These are phyloP conservation scores for Candida sanyaensis DNA, from an alignment of 1,139 yeast species.

Conservation along the genomic window DNA sequence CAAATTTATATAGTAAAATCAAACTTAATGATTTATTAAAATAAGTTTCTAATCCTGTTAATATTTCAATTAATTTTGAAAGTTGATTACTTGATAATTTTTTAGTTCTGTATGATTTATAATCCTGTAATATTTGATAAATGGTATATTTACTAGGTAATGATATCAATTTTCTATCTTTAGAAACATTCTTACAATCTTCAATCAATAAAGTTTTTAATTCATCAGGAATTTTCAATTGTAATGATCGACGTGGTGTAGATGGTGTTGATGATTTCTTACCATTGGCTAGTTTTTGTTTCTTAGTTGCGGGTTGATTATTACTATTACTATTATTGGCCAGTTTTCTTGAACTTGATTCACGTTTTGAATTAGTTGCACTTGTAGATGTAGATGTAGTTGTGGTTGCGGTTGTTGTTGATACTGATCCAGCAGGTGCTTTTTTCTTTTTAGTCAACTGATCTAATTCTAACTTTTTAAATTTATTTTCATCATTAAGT, in stretches of 20 bases:
- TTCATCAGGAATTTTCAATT: conserved; percentile 42
- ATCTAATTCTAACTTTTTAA: conserved; percentile 69
- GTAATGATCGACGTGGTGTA: conserved; percentile 8
- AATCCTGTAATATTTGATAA: conserved; percentile 48
- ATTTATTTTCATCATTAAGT: conserved; percentile 65
- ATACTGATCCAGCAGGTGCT: conserved; percentile 8
- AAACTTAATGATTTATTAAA: conserved; percentile 77
- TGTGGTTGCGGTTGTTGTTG: background rate
- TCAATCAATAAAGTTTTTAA: conserved; percentile 76
- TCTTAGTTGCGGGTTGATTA: background rate
- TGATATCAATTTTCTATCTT: conserved; percentile 66
- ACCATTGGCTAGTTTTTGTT: conserved; percentile 2
- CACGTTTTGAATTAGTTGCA: background rate
- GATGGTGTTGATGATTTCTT: background rate
- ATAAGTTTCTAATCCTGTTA: conserved; percentile 70
- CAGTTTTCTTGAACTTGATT: background rate
- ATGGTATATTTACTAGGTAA: conserved; percentile 62
- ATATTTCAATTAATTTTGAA: conserved; percentile 65
- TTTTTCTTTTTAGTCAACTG: conserved; percentile 30
- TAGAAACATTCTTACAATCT: conserved; percentile 92
- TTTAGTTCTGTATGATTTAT: conserved; percentile 24
- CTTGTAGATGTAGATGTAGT: background rate
- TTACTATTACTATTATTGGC: background rate
- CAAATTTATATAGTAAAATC: conserved; percentile 77
- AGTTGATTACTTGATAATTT: conserved; percentile 27